Conservation (phyloP, 1,284 basidiomycete species). For the Puccinia horiana region DNA sequence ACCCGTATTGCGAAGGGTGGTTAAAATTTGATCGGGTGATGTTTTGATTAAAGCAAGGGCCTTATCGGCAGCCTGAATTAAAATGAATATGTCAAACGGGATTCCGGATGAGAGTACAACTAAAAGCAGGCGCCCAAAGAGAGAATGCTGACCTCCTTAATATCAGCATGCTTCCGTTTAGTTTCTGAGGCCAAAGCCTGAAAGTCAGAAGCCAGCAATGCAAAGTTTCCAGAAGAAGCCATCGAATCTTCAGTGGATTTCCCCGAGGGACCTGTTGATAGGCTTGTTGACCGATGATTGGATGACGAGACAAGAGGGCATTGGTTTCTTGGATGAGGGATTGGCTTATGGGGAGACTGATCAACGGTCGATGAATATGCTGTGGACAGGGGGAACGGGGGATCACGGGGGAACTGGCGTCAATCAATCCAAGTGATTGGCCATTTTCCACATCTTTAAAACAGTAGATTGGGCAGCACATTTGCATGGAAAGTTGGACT, state of each 20-base stretch:
- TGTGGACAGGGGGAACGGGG: no score
- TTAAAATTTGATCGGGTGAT: slow-evolving; percentile 51
- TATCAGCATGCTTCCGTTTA: slow-evolving; percentile 75
- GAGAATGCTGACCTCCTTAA: slow-evolving; percentile 67
- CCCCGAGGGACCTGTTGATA: neutral
- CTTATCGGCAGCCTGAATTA: slow-evolving; percentile 55
- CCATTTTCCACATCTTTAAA: no score
- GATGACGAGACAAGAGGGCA: neutral
- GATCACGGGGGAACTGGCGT: no score
- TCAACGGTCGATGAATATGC: no score
- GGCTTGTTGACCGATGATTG: neutral
- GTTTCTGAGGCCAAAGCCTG: slow-evolving; percentile 77
- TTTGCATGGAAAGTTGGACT: no score
- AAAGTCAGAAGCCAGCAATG: slow-evolving; percentile 52
- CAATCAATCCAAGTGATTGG: no score
- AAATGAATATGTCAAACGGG: neutral
- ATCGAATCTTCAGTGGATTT: slow-evolving; percentile 7
- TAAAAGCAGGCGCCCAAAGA: slow-evolving; percentile 60
- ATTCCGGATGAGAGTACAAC: slow-evolving; percentile 58
- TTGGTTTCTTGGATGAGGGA: neutral
- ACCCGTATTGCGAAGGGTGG: slow-evolving; percentile 51
- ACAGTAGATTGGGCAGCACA: no score
- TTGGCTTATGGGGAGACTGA: no score
- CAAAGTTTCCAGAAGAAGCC: slow-evolving; percentile 44
- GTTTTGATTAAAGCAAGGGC: slow-evolving; percentile 54